Conservation (phyloP, 352 stramenopile genomes). For the Globisporangium okanoganense region DNA sequence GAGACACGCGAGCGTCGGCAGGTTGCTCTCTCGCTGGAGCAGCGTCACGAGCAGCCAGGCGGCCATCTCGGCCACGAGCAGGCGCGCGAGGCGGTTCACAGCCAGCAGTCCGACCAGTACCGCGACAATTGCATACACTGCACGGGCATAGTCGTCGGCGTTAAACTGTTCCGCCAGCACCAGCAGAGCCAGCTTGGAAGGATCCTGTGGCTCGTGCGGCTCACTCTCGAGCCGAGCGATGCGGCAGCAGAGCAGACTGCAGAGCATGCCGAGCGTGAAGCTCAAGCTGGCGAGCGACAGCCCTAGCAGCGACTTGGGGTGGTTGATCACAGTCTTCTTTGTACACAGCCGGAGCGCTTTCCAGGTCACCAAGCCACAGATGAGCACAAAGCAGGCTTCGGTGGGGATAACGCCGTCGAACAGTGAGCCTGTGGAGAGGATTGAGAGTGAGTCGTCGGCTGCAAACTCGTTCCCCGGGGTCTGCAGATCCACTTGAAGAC, state of each 20-base stretch:
- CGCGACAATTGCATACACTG: slow-evolving; percentile 36
- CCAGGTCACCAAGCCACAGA: slow-evolving; percentile 32
- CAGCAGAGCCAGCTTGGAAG: background rate
- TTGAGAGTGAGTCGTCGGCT: slow-evolving; percentile 72
- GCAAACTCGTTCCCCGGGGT: slow-evolving; percentile 68
- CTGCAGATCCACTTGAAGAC: slow-evolving; percentile 38
- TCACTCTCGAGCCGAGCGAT: slow-evolving; percentile 9
- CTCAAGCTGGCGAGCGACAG: slow-evolving; percentile 6
- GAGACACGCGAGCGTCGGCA: slow-evolving; percentile 56
- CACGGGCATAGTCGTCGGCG: slow-evolving; percentile 37
- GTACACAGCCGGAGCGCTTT: slow-evolving; percentile 17
- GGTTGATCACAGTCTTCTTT: background rate
- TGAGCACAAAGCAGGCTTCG: slow-evolving; percentile 25
- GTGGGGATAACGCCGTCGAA: slow-evolving; percentile 26
- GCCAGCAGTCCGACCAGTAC: slow-evolving; percentile 13
- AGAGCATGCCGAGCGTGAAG: slow-evolving; percentile 27
- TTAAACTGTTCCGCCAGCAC: slow-evolving; percentile 7
- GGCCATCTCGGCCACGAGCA: slow-evolving; percentile 36
- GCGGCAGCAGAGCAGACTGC: slow-evolving; percentile 17
- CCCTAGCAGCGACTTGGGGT: background rate
- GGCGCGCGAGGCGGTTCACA: slow-evolving; percentile 7
- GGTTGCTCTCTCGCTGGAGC: slow-evolving; percentile 54
- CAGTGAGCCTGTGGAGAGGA: slow-evolving; percentile 66
- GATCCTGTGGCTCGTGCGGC: background rate
- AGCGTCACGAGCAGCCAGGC: slow-evolving; percentile 59